Evolutionary conservation across 768 basidiomycete species (phyloP).

Genomic region (Boletus fagicola): DNA sequence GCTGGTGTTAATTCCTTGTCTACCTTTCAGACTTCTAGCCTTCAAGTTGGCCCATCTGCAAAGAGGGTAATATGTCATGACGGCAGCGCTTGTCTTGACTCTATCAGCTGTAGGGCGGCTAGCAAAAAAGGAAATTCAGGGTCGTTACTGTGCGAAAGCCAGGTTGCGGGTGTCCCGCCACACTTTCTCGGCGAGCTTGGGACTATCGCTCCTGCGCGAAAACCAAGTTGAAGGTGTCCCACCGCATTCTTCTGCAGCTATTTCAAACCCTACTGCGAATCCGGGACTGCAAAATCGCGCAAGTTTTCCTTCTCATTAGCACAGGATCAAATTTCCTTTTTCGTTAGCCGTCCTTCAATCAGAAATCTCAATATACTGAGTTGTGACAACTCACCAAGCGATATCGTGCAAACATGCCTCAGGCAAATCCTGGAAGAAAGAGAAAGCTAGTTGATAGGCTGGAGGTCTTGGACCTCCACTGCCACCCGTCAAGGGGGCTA

Average conservation of each 20-base stretch:
- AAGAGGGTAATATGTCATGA: neutral
- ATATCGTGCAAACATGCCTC: neutral
- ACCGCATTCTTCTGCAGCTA: neutral
- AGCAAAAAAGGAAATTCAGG: constrained; percentile 1
- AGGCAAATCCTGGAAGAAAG: neutral
- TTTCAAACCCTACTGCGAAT: neutral
- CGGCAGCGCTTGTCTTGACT: neutral
- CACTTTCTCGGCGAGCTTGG: neutral
- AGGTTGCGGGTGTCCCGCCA: neutral
- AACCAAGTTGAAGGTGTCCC: neutral
- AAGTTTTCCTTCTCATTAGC: neutral
- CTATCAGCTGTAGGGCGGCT: neutral
- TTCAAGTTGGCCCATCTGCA: neutral
- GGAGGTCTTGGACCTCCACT: neutral
- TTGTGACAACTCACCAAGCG: neutral
- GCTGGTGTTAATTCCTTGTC: neutral
- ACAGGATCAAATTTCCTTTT: neutral
- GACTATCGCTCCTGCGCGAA: neutral
- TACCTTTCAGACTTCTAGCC: neutral
- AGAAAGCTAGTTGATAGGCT: neutral
- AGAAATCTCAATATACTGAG: neutral
- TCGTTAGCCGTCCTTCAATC: neutral
- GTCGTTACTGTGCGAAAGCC: constrained; percentile 2
- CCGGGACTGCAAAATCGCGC: no score
- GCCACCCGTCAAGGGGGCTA: neutral